Percentiles rank a stretch among this genome's conserved stretches.
Conservation (phyloP, 2,329 filamentous ascomycete genomes). For the Fusarium poae region DNA sequence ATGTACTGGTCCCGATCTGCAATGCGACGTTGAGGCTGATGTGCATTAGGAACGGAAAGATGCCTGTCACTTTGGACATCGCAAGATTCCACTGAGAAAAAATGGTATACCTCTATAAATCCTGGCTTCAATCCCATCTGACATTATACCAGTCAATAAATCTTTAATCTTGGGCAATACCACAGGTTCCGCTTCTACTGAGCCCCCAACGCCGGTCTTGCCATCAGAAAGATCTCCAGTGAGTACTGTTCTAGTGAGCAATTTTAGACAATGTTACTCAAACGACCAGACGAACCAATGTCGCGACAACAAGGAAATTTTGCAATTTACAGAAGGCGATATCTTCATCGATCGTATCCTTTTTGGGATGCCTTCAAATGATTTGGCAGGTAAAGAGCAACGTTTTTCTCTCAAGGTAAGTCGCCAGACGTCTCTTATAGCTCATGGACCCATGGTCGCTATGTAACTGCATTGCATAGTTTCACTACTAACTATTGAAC, state of each 20-base stretch:
- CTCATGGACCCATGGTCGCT: no score
- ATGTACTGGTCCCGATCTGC: background rate
- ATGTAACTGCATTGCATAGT: no score
- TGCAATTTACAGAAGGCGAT: background rate
- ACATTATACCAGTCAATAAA: constrained; percentile 25
- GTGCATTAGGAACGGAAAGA: constrained; percentile 16
- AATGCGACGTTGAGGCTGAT: constrained; percentile 3
- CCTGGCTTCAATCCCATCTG: background rate
- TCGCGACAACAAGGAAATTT: background rate
- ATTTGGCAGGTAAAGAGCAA: no score
- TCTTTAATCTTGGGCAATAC: background rate
- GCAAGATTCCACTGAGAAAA: constrained; percentile 39
- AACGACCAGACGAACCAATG: background rate
- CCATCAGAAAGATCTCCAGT: accelerated
- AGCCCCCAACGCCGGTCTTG: background rate
- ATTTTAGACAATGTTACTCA: background rate
- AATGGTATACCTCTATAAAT: constrained; percentile 18
- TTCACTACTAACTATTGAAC: background rate
- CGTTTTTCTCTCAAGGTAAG: constrained; percentile 32
- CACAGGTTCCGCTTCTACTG: accelerated
- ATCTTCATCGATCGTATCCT: constrained; percentile 38
- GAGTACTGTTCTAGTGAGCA: accelerated
- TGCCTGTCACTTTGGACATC: constrained; percentile 35
- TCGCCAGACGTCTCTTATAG: background rate
- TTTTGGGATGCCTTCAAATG: constrained; percentile 1